Evolutionary conservation across 225 moss, liverwort and hornwort species (phyloP).

Genomic region (Bryum argenteum): DNA sequence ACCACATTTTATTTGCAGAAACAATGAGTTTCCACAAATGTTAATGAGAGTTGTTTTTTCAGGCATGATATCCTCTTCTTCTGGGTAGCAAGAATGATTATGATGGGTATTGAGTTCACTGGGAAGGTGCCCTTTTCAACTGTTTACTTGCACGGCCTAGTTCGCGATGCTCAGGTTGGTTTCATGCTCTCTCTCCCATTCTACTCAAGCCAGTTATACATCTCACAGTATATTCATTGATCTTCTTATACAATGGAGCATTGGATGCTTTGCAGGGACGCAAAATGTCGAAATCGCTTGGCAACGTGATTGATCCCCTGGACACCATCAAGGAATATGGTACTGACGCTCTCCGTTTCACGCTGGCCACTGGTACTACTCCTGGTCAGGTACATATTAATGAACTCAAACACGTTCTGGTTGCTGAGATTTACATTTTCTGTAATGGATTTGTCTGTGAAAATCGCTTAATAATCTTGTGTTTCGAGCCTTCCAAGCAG

Average conservation of each 20-base stretch:
- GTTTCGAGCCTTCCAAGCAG: background rate
- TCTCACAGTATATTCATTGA: background rate
- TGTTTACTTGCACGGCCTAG: constrained; percentile 82
- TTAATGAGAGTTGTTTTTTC: constrained; percentile 12
- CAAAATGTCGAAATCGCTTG: constrained; percentile 85
- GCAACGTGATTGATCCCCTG: constrained; percentile 73
- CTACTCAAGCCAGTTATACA: background rate
- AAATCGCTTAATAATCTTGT: background rate
- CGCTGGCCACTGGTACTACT: constrained; percentile 75
- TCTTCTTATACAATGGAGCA: background rate
- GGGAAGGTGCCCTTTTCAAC: constrained; percentile 74
- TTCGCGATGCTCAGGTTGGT: constrained; percentile 72
- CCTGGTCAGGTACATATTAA: constrained; percentile 70
- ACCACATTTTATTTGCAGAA: background rate
- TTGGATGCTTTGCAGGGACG: constrained; percentile 49
- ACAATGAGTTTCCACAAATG: background rate
- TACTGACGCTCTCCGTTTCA: constrained; percentile 81
- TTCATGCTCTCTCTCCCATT: background rate
- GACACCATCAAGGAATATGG: constrained; percentile 69
- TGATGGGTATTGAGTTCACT: constrained; percentile 84
- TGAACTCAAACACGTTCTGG: background rate
- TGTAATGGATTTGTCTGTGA: background rate
- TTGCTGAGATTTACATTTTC: background rate
- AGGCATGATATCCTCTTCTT: constrained; percentile 89
- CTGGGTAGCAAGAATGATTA: constrained; percentile 89